phyloP scores from a whole-genome alignment of 192 early-diverging fungal species.

The Kickxella alabastrina region DNA sequence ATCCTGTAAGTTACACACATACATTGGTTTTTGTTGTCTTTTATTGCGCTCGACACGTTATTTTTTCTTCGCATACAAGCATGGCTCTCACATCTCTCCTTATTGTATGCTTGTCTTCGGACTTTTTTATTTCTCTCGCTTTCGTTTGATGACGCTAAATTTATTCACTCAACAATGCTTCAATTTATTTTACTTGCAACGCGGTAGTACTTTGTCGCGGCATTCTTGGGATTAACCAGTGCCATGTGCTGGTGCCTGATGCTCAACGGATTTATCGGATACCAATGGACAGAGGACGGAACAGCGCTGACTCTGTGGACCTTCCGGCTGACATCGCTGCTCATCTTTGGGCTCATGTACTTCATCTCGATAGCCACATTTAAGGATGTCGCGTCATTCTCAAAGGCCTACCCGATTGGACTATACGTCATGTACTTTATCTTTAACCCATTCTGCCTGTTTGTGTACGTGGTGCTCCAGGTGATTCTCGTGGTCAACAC shows the following conservation, averaged over 20 bases:
- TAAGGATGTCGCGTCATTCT: conserved; percentile 59
- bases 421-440: conserved; percentile 88
- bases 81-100: background rate
- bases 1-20: conserved; percentile 58
- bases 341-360: conserved; percentile 75
- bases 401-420: conserved; percentile 58
- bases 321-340: conserved; percentile 77
- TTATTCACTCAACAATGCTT: too few species aligned
- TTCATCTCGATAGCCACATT: conserved; percentile 85
- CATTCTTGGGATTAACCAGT: conserved; percentile 75
- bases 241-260: conserved; percentile 91
- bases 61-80: background rate
- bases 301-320: conserved; percentile 93
- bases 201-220: conserved; percentile 75
- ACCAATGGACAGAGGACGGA: conserved; percentile 97
- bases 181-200: background rate
- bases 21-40: background rate
- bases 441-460: conserved; percentile 73
- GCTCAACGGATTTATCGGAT: conserved; percentile 92
- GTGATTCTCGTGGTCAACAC: conserved; percentile 93
- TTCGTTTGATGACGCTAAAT: too few species aligned
- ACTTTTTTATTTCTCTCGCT: conserved; percentile 3
- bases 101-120: background rate
- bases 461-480: conserved; percentile 86
- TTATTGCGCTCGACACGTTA: background rate